Percentiles rank a stretch among this genome's conserved stretches.
Conservation (phyloP, 23 red algal species). For the Pyropia haitanensis region DNA sequence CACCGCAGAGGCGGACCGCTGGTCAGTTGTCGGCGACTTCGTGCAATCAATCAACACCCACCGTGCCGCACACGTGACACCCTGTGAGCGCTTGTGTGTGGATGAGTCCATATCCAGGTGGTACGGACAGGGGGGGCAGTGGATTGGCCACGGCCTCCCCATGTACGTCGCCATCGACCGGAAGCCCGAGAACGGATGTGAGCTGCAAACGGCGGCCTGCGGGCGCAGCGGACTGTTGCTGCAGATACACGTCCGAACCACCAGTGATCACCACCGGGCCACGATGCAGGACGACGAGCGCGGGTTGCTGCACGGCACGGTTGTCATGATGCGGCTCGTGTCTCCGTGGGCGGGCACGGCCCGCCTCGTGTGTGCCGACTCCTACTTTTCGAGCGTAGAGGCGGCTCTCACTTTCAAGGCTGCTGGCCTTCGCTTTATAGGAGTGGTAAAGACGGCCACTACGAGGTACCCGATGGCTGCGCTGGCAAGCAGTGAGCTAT, state of each 20-base stretch:
- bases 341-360: slow-evolving; percentile 2
- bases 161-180: slow-evolving; percentile 16
- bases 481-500: slow-evolving; percentile 5
- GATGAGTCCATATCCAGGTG: slow-evolving; percentile 13
- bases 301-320: not conserved
- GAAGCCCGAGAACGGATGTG: slow-evolving; percentile 34
- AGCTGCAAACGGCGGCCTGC: slow-evolving; percentile 6
- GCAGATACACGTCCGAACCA: slow-evolving; percentile 2
- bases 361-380: slow-evolving; percentile 13
- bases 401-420: not conserved
- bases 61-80: slow-evolving; percentile 3
- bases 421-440: slow-evolving; percentile 25
- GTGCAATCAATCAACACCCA: slow-evolving; percentile 16
- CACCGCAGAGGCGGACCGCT: not conserved
- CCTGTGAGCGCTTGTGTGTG: slow-evolving; percentile 9
- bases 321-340: not conserved
- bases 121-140: slow-evolving; percentile 26
- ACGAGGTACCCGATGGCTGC: slow-evolving; percentile 7
- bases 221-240: not conserved
- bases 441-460: slow-evolving; percentile 20
- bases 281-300: not conserved
- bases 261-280: not conserved
- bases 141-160: slow-evolving; percentile 12
- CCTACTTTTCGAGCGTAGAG: slow-evolving; percentile 14
- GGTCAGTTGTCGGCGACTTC: slow-evolving; percentile 10